Conservation (phyloP, 768 basidiomycete genomes). For the Termitomyces sp. region DNA sequence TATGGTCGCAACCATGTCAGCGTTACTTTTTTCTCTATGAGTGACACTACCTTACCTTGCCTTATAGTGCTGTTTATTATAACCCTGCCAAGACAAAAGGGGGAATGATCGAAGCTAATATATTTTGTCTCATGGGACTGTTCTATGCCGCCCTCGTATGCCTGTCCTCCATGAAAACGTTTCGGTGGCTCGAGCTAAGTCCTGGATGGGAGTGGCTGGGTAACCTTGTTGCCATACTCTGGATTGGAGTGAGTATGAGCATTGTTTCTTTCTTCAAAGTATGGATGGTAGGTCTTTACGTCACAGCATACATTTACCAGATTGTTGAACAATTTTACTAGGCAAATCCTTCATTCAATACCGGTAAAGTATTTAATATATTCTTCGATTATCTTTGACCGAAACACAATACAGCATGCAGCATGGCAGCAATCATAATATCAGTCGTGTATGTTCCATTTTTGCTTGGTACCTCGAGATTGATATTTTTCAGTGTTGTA, state of each 20-base stretch:
- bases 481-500: conserved; percentile 49
- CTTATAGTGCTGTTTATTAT: conserved; percentile 70
- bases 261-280: conserved; percentile 86
- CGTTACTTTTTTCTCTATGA: conserved; percentile 8
- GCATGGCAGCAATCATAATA: conserved; percentile 79
- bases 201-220: conserved; percentile 72
- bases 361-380: conserved; percentile 41
- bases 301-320: neutral
- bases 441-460: conserved; percentile 63
- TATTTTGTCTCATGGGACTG: conserved; percentile 70
- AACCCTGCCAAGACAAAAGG: conserved; percentile 93
- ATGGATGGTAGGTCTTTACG: conserved; percentile 54
- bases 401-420: conserved; percentile 51
- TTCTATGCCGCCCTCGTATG: conserved; percentile 70
- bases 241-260: conserved; percentile 83
- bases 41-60: neutral
- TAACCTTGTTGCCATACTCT: conserved; percentile 67
- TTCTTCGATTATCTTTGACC: neutral
- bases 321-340: conserved; percentile 10
- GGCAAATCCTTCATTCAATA: conserved; percentile 82
- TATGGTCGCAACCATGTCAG: conserved; percentile 91
- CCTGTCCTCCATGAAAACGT: conserved; percentile 69
- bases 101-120: conserved; percentile 87
- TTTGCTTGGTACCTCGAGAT: neutral
- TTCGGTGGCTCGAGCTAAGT: conserved; percentile 71